Conservation (phyloP, 768 basidiomycete genomes). For the Pleurotus sapidus region DNA sequence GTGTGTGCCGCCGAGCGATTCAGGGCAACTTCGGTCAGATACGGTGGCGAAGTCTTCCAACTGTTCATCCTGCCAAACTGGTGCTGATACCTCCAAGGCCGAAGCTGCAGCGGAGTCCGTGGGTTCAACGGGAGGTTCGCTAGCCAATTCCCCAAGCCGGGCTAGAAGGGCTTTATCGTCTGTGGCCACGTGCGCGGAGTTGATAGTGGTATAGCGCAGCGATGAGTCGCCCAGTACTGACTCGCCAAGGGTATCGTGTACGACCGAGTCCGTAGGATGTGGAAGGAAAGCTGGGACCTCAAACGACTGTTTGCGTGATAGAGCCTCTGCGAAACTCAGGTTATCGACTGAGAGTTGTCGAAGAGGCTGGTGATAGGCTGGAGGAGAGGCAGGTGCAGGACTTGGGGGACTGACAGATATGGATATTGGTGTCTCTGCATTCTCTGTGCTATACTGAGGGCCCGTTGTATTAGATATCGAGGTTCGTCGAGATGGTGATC, state of each 20-base stretch:
- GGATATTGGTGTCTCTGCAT: slow-evolving; percentile 10
- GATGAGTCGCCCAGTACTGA: neutral
- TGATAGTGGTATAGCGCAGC: slow-evolving; percentile 23
- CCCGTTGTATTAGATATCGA: slow-evolving; percentile 19
- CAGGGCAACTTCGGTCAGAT: slow-evolving; percentile 6
- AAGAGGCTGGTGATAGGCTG: slow-evolving; percentile 42
- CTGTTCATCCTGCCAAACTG: slow-evolving; percentile 52
- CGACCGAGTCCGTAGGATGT: neutral
- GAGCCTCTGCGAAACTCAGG: slow-evolving; percentile 4
- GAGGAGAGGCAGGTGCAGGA: slow-evolving; percentile 28
- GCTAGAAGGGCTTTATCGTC: slow-evolving; percentile 64
- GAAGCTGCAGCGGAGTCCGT: slow-evolving; percentile 15
- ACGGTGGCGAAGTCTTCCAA: slow-evolving; percentile 31
- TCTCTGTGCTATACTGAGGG: slow-evolving; percentile 12
- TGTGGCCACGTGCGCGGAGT: slow-evolving; percentile 58
- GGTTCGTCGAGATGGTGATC: slow-evolving; percentile 24
- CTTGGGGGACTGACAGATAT: slow-evolving; percentile 16
- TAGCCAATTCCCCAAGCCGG: slow-evolving; percentile 47
- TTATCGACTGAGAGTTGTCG: slow-evolving; percentile 8
- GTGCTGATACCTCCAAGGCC: slow-evolving; percentile 37
- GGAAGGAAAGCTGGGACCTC: slow-evolving; percentile 15
- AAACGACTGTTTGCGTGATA: slow-evolving; percentile 10
- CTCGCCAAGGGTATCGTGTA: neutral
- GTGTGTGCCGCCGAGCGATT: neutral
- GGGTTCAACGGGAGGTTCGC: slow-evolving; percentile 42